A percentile compares a stretch with the other conserved stretches of the same genome.
phyloP scores from a whole-genome alignment of 371 early-diverging fungal species.

The Vairimorpha necatrix region DNA sequence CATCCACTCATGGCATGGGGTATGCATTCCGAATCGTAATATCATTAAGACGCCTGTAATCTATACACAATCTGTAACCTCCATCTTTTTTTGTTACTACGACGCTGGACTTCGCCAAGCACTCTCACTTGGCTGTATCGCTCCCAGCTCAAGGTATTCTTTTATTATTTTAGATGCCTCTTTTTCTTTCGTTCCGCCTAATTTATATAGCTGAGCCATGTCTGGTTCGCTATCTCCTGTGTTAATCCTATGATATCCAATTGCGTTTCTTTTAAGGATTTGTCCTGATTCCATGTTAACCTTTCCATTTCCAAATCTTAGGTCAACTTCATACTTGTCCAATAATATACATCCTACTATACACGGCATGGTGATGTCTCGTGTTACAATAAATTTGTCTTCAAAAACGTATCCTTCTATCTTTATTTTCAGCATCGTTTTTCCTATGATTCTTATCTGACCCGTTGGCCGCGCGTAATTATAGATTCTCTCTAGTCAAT shows the following conservation, averaged over 20 bases:
- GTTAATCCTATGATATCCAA: background rate
- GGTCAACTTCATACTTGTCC: background rate
- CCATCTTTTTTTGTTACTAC: constrained; percentile 8
- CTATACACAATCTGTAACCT: constrained; percentile 18
- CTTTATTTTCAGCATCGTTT: background rate
- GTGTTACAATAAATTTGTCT: constrained; percentile 2
- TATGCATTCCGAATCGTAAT: constrained; percentile 20
- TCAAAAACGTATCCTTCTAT: background rate
- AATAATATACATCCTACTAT: background rate
- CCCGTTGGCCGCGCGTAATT: background rate
- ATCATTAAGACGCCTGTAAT: constrained; percentile 31
- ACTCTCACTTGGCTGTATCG: constrained; percentile 19
- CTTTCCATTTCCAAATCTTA: background rate
- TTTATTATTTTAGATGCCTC: background rate
- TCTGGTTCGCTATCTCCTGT: background rate
- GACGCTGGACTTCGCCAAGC: constrained; percentile 8
- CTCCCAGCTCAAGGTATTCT: constrained; percentile 16
- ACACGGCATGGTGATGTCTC: background rate
- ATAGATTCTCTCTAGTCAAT: background rate
- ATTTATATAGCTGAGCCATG: background rate
- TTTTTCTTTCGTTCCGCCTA: constrained; percentile 5
- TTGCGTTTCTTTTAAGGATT: background rate
- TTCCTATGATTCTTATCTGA: background rate
- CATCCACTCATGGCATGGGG: constrained; percentile 33
- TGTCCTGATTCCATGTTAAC: background rate